Evolutionary conservation across 2,329 filamentous ascomycete genomes (phyloP).

Genomic region (Myriosclerotinia duriaeana): DNA sequence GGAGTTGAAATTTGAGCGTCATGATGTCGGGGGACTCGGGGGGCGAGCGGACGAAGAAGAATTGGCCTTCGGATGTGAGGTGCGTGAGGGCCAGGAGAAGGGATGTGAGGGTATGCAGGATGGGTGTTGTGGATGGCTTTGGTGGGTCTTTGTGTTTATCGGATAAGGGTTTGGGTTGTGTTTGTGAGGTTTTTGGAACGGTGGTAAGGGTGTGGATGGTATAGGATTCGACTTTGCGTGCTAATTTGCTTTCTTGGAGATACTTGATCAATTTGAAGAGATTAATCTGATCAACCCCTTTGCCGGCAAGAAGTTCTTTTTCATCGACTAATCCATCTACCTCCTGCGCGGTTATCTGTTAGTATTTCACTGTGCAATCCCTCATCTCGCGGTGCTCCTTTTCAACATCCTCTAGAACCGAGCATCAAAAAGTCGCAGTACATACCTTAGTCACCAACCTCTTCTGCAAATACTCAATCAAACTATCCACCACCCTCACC

Average conservation of each 20-base stretch:
- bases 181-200: slow-evolving; percentile 30
- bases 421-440: not conserved
- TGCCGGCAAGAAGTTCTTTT: slow-evolving; percentile 72
- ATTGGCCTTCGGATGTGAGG: slow-evolving; percentile 67
- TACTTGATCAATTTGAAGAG: slow-evolving; percentile 85
- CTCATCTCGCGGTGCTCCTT: not conserved
- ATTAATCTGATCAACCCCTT: slow-evolving; percentile 93
- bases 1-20: slow-evolving; percentile 78
- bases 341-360: slow-evolving; percentile 35
- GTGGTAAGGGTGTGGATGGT: slow-evolving; percentile 53
- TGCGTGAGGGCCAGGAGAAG: slow-evolving; percentile 85
- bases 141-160: not conserved
- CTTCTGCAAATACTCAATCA: slow-evolving; percentile 66
- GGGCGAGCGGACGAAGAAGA: slow-evolving; percentile 58
- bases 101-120: slow-evolving; percentile 56
- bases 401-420: not conserved
- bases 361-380: not conserved
- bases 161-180: slow-evolving; percentile 20
- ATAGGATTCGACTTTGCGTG: slow-evolving; percentile 93
- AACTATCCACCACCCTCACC: slow-evolving; percentile 76
- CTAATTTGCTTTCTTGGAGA: slow-evolving; percentile 86
- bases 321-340: slow-evolving; percentile 68
- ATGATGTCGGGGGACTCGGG: slow-evolving; percentile 41
- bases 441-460: slow-evolving; percentile 52
- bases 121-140: slow-evolving; percentile 31